Evolutionary conservation across 192 early-diverging fungal species (phyloP).

Genomic region (Dissophora ornata): DNA sequence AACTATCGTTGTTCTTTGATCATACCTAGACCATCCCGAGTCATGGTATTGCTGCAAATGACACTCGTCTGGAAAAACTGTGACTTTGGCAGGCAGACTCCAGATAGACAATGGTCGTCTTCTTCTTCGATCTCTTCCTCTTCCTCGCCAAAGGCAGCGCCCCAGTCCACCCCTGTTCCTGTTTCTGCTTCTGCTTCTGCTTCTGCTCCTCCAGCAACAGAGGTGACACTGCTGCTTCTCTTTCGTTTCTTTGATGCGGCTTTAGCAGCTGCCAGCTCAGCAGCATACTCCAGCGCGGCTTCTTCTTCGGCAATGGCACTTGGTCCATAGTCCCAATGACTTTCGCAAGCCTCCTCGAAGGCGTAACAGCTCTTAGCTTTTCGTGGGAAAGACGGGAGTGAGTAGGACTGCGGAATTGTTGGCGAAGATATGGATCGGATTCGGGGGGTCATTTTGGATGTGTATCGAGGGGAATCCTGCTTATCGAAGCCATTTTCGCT

Average conservation of each 20-base stretch:
- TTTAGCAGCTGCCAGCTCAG: slow-evolving; percentile 8
- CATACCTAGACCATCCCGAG: slow-evolving; percentile 46
- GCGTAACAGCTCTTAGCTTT: neutral
- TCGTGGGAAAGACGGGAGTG: neutral
- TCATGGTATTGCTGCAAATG: slow-evolving; percentile 52
- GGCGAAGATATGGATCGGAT: neutral
- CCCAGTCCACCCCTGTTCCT: too few species aligned
- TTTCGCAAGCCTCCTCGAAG: neutral
- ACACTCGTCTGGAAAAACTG: slow-evolving; percentile 43
- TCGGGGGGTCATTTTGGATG: neutral
- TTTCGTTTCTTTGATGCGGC: too few species aligned
- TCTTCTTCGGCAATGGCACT: slow-evolving; percentile 38
- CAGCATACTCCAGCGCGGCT: slow-evolving; percentile 23
- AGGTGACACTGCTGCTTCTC: slow-evolving; percentile 1
- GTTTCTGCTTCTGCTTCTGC: too few species aligned
- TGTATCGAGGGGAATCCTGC: too few species aligned
- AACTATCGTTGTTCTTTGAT: neutral
- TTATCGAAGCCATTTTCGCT: neutral
- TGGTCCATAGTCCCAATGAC: slow-evolving; percentile 15
- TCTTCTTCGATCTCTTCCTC: slow-evolving; percentile 9
- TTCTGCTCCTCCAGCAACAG: neutral
- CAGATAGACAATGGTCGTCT: slow-evolving; percentile 34
- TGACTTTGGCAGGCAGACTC: slow-evolving; percentile 27
- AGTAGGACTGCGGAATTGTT: neutral
- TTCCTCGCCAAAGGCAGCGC: neutral